Percentiles rank a stretch among this genome's conserved stretches.
These are phyloP conservation scores for Auxenochlorella pyrenoidosa DNA, from an alignment of 139 green algal genomes.

Conservation along the genomic window DNA sequence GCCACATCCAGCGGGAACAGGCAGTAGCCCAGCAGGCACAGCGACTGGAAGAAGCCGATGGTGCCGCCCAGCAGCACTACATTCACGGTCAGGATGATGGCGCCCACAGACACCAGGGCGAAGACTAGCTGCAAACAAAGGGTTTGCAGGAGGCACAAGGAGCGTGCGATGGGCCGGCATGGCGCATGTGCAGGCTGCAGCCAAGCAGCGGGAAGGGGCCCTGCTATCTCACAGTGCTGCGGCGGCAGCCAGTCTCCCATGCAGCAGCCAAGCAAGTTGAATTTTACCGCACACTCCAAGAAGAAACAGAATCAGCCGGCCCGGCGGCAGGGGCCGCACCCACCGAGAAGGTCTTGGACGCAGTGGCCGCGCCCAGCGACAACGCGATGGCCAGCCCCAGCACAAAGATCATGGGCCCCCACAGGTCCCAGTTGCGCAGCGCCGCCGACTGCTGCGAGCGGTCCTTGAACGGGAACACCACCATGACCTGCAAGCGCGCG, in stretches of 20 bases:
- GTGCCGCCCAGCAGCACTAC: conserved; percentile 96
- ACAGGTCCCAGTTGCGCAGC: conserved; percentile 97
- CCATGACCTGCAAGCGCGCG: conserved; percentile 54
- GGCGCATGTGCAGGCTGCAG: no score
- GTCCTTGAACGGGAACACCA: conserved; percentile 87
- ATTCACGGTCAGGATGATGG: conserved; percentile 95
- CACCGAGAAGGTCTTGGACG: conserved; percentile 83
- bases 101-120: conserved; percentile 83
- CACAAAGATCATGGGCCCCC: conserved; percentile 94
- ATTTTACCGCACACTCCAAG: no score
- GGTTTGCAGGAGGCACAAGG: background rate
- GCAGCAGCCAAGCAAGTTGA: no score
- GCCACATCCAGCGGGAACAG: conserved; percentile 94
- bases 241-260: no score
- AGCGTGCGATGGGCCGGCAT: background rate
- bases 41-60: conserved; percentile 97
- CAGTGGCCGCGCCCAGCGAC: conserved; percentile 68
- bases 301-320: no score
- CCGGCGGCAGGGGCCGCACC: background rate
- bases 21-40: conserved; percentile 99
- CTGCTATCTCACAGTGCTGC: no score
- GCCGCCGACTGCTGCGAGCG: conserved; percentile 73
- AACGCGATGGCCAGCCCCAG: conserved; percentile 80
- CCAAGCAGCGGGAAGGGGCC: no score
- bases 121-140: conserved; percentile 89